Base-by-base conservation (phyloP, 2,329 filamentous ascomycete genomes). In the Rhexocercosporidium sp. region DNA sequence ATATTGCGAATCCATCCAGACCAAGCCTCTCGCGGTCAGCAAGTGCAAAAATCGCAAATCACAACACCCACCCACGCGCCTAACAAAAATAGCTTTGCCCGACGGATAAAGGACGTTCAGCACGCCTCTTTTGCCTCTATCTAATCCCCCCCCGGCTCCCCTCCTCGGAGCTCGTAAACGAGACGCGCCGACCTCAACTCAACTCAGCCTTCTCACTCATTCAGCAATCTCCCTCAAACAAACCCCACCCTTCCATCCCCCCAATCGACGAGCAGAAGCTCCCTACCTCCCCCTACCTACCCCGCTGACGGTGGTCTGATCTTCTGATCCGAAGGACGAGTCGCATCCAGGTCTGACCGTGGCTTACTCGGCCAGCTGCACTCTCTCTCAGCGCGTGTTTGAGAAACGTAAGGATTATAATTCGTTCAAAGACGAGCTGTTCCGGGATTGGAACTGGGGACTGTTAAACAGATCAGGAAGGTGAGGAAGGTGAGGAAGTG, bases 201-300 rank as follows among this genome's bases (percentile, higher is more conserved):
- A 34, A 37, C 53, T 56, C 53, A 56, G 53, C 53, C 53, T 37
- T 56, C 31, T 29, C 14, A 34, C n/a, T n/a, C n/a, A n/a, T n/a
- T n/a, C n/a, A n/a, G 7, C 16, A 37, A 56, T 56, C 11, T 56
- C 53, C 37, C 31, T 56, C 53, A 56, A 56, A 56, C 53, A 56
- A 27, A 22, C 47, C 51, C 29, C 29, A 31, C 27, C 51, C 18
- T 34, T 34, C 53, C 53, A 8, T 22, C 27, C 27, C 27, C 5
- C 49, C 27, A 18, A 27, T 44, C 41, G n/a, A 44, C 41, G 41
- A 7, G 16, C 41, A n/a, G 3, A 18, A 3, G n/a, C n/a, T 18
- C 41, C 18, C 39, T n/a, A 14, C 39, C 39, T 44, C 12, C 27
- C 8, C 29, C 53, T 18, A 27, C 47, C 53, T 22, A 37, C 53